Conservation (phyloP, 2,329 filamentous ascomycete genomes). For the Verticillium isaacii region DNA sequence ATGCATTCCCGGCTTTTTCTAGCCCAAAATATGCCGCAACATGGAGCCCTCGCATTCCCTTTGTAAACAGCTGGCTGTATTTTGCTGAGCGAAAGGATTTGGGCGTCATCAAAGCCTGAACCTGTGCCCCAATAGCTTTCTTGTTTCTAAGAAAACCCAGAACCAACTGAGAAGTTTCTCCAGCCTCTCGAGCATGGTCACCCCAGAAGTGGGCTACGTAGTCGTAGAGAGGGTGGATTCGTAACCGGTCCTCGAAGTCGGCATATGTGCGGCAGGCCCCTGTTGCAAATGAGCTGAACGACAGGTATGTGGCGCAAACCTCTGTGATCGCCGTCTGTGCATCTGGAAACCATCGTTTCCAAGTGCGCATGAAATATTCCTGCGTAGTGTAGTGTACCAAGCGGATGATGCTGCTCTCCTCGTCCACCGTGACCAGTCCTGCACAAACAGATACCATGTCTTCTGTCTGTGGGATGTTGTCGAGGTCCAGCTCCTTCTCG, state of each 20-base stretch:
- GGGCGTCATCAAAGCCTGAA: slow-evolving; percentile 13
- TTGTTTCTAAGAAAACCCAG: slow-evolving; percentile 12
- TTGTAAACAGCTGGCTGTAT: slow-evolving; percentile 7
- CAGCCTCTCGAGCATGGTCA: slow-evolving; percentile 19
- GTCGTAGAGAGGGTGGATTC: slow-evolving; percentile 18
- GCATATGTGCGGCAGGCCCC: slow-evolving; percentile 12
- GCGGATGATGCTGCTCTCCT: slow-evolving; percentile 29
- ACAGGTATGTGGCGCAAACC: slow-evolving; percentile 22
- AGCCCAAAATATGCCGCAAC: slow-evolving; percentile 19
- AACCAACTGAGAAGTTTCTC: slow-evolving; percentile 2
- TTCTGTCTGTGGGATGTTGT: slow-evolving; percentile 26
- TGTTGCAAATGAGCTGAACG: slow-evolving; percentile 16
- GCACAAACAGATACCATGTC: slow-evolving; percentile 31
- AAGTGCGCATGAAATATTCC: slow-evolving; percentile 32
- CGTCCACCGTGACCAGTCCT: slow-evolving; percentile 35
- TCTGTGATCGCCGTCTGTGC: slow-evolving; percentile 20
- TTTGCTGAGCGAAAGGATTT: background rate
- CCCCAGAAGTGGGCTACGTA: slow-evolving; percentile 29
- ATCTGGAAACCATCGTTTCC: slow-evolving; percentile 21
- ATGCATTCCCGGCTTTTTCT: background rate
- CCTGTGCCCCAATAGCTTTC: slow-evolving; percentile 10
- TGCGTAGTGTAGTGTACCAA: slow-evolving; percentile 41
- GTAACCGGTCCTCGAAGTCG: slow-evolving; percentile 16
- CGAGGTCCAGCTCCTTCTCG: slow-evolving; percentile 21
- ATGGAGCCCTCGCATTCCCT: slow-evolving; percentile 15